Percentiles rank a stretch among this genome's conserved stretches.
These are phyloP conservation scores for Phytophthora capsici DNA, from an alignment of 352 stramenopile species.

Conservation along the genomic window DNA sequence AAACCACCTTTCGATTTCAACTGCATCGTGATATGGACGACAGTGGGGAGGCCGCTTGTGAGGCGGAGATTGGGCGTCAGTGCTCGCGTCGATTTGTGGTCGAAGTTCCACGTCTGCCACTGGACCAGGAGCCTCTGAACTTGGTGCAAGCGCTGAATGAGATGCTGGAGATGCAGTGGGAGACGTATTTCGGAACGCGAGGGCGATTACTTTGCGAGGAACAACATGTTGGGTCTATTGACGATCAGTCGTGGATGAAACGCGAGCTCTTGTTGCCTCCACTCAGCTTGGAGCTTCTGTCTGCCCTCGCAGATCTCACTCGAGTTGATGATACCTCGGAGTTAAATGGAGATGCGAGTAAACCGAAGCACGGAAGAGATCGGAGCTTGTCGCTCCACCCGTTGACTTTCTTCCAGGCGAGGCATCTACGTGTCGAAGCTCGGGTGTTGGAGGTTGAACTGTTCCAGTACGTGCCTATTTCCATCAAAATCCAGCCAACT, in stretches of 20 bases:
- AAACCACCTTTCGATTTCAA: constrained; percentile 69
- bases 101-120: constrained; percentile 43
- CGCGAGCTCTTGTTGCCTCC: constrained; percentile 41
- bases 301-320: background rate
- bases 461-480: constrained; percentile 39
- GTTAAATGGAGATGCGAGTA: constrained; percentile 16
- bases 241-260: constrained; percentile 16
- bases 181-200: constrained; percentile 57
- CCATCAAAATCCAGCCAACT: constrained; percentile 20
- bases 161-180: constrained; percentile 57
- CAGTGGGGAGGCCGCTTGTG: constrained; percentile 20
- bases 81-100: constrained; percentile 52
- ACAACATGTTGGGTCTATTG: constrained; percentile 18
- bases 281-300: constrained; percentile 42
- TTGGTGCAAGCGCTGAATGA: constrained; percentile 44
- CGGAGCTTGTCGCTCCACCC: constrained; percentile 15
- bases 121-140: constrained; percentile 5
- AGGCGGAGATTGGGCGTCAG: constrained; percentile 57
- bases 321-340: background rate
- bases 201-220: constrained; percentile 38
- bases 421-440: constrained; percentile 18
- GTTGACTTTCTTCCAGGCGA: constrained; percentile 31
- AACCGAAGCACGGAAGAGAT: constrained; percentile 9
- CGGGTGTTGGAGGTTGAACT: constrained; percentile 15
- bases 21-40: constrained; percentile 27